A percentile compares a stretch with the other conserved stretches of the same genome.
Conservation (phyloP, 2,329 filamentous ascomycete genomes). For the Aspergillus neotritici region DNA sequence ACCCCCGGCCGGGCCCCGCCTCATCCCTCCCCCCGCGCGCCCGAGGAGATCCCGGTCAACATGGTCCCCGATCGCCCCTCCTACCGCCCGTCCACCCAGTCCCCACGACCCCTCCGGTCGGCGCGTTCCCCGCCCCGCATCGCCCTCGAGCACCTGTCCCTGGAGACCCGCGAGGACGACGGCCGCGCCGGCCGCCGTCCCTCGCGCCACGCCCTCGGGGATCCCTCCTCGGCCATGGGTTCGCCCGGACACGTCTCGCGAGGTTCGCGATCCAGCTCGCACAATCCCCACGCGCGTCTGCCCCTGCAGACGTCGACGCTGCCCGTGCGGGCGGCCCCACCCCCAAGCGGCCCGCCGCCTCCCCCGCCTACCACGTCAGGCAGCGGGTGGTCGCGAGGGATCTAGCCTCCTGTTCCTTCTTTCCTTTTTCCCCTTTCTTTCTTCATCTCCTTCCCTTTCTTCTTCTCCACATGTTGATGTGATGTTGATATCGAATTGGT, state of each 20-base stretch:
- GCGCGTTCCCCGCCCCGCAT: conserved; percentile 32
- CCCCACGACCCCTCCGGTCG: conserved; percentile 17
- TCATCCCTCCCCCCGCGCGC: conserved; percentile 54
- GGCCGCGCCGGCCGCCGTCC: conserved; percentile 24
- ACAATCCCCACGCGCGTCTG: conserved; percentile 30
- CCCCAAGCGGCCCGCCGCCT: conserved; percentile 53
- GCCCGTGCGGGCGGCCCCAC: conserved; percentile 58
- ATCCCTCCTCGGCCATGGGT: conserved; percentile 36
- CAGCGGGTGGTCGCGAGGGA: conserved; percentile 19
- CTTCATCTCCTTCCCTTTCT: conserved; percentile 1
- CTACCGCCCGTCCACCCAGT: conserved; percentile 19
- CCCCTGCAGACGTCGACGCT: conserved; percentile 52
- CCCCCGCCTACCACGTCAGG: conserved; percentile 45
- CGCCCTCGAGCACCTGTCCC: conserved; percentile 41
- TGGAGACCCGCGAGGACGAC: conserved; percentile 36
- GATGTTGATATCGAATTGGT: no score
- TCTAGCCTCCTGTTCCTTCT: not conserved
- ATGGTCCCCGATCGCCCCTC: conserved; percentile 31
- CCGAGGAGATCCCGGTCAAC: conserved; percentile 64
- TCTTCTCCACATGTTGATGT: not conserved
- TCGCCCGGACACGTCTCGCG: conserved; percentile 34
- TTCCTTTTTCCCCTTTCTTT: not conserved
- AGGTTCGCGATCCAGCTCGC: conserved; percentile 37
- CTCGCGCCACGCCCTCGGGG: conserved; percentile 25
- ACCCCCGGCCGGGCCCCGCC: conserved; percentile 15